phyloP scores from a whole-genome alignment of 2,329 filamentous ascomycete genomes.

The Pezicula radicicola region DNA sequence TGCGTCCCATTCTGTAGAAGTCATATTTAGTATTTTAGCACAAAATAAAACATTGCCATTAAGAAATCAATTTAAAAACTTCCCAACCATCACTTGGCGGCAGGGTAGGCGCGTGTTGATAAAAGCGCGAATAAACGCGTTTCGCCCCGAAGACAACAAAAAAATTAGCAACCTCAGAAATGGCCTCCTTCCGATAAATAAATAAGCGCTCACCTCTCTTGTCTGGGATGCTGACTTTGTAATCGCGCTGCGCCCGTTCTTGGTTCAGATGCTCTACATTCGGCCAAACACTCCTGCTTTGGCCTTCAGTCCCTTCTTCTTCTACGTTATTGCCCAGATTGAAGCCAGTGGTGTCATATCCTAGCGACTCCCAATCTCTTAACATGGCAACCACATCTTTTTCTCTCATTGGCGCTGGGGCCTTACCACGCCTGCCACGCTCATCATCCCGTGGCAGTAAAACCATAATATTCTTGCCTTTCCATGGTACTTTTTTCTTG shows the following conservation, averaged over 20 bases:
- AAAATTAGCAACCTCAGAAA: neutral
- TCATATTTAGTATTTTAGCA: neutral
- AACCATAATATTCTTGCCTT: slow-evolving; percentile 71
- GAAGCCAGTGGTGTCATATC: slow-evolving; percentile 68
- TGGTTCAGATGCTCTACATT: slow-evolving; percentile 52
- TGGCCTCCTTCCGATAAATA: neutral
- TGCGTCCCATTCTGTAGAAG: slow-evolving; percentile 57
- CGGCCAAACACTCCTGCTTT: slow-evolving; percentile 70
- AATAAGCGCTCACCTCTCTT: slow-evolving; percentile 27
- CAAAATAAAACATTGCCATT: neutral
- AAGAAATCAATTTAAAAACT: neutral
- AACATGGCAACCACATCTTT: slow-evolving; percentile 60
- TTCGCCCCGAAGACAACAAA: neutral
- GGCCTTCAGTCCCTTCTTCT: slow-evolving; percentile 30
- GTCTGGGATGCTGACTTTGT: slow-evolving; percentile 62
- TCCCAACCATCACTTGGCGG: neutral
- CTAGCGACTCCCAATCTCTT: slow-evolving; percentile 63
- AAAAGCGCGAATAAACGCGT: no score
- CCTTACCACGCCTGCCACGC: slow-evolving; percentile 54
- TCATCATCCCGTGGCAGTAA: slow-evolving; percentile 66
- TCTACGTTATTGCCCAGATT: slow-evolving; percentile 47
- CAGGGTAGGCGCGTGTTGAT: no score
- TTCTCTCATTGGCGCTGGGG: slow-evolving; percentile 50
- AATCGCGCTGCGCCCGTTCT: slow-evolving; percentile 52
- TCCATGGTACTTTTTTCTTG: slow-evolving; percentile 74